Evolutionary conservation across 1,139 yeast genomes (phyloP), one percentile per base, ranked within the genome.

Genomic region (Oligophagozyma castellii): DNA sequence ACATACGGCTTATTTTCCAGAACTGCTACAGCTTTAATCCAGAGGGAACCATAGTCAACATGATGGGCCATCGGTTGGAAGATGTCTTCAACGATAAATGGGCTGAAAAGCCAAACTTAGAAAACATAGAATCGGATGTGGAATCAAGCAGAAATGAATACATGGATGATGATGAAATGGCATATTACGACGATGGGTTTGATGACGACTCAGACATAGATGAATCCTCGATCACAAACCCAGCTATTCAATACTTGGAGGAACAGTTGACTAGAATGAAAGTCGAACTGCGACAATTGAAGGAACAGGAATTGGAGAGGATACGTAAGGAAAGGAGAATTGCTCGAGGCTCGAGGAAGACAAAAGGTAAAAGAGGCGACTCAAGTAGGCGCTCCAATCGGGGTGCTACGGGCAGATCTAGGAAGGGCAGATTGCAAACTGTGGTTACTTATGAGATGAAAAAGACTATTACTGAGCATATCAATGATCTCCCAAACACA

Each of bases 21-120:
- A 89, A 89, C 58, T 89, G 98, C 58, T 89, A 81, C 55, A 65
- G 67, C 14, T 89, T 89, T 59, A 92, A 89, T 54, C 96, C 98
- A 1, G 94, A 81, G 45, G 94, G 95, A 5, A 75, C 94, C 7
- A 93, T 93, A 27, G 98, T 92, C 22, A 83, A 86, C 53, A 69
- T 72, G 67, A 80, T 89, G 94, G 98, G 98, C 15, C 93, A 81
- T 50, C 70, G 83, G 43, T 61, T 89, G 36, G 96, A 89, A 53
- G 73, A 73, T 16, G 68, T 80, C 5, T 89, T 89, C 51, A 81
- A 83, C 46, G 75, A 78, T 49, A 78, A 75, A 53, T 89, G 96
- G 96, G 67, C 72, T 11, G 86, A 81, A 41, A 70, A 77, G 56
- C 98, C 98, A n/a, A 60, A 69, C 8, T 41, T 42, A 22, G 56